Conservation (phyloP, 345 rosid species). For the Salix arbutifolia region DNA sequence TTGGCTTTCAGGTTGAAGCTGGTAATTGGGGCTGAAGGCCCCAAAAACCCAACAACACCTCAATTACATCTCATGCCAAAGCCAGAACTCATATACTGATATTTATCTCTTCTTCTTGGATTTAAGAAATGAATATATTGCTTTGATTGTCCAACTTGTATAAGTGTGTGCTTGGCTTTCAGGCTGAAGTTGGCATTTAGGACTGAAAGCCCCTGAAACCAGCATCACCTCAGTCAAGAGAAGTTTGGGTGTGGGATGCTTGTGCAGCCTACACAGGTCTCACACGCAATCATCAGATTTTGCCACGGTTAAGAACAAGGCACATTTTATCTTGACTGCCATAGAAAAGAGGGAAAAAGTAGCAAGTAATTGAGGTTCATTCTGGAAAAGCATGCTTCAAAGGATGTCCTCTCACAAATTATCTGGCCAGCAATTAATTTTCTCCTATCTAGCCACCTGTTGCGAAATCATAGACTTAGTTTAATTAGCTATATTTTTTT, state of each 20-base stretch:
- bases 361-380: background rate
- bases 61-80: background rate
- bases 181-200: background rate
- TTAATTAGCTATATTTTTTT: background rate
- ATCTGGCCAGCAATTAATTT: background rate
- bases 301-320: too few relatives aligned
- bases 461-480: background rate
- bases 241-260: background rate
- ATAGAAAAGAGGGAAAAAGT: background rate
- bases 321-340: background rate
- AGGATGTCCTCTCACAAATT: background rate
- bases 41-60: background rate
- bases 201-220: background rate
- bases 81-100: background rate
- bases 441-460: constrained; percentile 3
- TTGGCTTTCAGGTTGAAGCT: background rate
- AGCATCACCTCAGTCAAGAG: background rate
- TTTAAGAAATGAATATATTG: background rate
- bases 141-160: background rate
- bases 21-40: background rate
- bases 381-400: background rate
- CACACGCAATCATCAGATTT: background rate
- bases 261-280: background rate
- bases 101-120: background rate
- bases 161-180: background rate